Evolutionary conservation across 2,329 filamentous ascomycete genomes (phyloP).

Genomic region (Alternaria novae-zelandiae): DNA sequence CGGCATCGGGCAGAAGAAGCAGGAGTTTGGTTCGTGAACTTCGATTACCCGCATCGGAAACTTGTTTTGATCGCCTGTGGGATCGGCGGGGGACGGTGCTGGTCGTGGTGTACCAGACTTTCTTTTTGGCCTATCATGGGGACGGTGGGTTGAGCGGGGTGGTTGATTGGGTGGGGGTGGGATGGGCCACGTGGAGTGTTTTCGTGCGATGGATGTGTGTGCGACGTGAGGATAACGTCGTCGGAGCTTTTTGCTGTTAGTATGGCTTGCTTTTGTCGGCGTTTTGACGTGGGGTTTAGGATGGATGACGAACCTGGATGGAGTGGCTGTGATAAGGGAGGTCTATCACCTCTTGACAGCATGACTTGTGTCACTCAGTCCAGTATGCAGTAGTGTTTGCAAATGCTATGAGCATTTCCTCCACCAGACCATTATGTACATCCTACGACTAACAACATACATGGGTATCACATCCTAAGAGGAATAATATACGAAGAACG

Average conservation of each 20-base stretch:
- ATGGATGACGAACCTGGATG: not conserved
- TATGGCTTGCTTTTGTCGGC: not conserved
- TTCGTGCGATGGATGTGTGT: not conserved
- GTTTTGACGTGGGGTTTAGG: not conserved
- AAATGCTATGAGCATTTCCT: not conserved
- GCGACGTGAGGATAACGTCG: constrained; percentile 1
- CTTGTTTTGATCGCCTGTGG: not conserved
- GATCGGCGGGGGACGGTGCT: not conserved
- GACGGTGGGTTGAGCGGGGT: not conserved
- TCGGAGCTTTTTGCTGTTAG: not conserved
- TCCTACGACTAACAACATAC: not conserved
- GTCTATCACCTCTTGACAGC: not conserved
- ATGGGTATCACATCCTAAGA: constrained; percentile 26
- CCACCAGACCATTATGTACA: not conserved
- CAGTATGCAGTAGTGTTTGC: not conserved
- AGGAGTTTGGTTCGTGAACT: not conserved
- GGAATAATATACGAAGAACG: constrained; percentile 6
- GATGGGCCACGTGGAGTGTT: not conserved
- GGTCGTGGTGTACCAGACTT: not conserved
- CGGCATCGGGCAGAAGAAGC: not conserved
- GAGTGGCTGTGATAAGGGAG: not conserved
- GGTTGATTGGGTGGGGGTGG: not conserved
- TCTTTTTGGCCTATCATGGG: not conserved
- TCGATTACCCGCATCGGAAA: not conserved
- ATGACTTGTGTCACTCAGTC: not conserved